Percentiles rank a stretch among this genome's conserved stretches.
These are phyloP conservation scores for Quambalaria eucalypti DNA, from an alignment of 1,284 basidiomycete species.

Conservation along the genomic window DNA sequence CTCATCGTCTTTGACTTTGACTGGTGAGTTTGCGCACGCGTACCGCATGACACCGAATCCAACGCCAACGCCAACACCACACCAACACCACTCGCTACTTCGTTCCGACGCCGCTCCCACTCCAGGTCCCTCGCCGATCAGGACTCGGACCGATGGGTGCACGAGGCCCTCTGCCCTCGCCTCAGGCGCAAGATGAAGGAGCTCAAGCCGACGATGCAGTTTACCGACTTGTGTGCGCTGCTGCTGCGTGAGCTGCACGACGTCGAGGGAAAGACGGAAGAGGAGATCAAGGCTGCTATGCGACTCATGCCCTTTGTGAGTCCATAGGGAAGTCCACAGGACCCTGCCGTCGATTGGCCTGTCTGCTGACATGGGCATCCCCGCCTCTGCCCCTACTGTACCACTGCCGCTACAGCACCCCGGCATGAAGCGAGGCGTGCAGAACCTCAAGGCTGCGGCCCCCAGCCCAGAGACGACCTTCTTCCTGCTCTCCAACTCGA, in stretches of 20 bases:
- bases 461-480: constrained; percentile 62
- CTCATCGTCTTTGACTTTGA: constrained; percentile 95
- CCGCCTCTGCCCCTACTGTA: background rate
- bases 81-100: background rate
- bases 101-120: background rate
- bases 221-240: constrained; percentile 63
- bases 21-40: constrained; percentile 70
- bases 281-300: constrained; percentile 70
- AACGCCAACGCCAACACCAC: background rate
- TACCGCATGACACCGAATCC: too few species aligned
- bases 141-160: constrained; percentile 91
- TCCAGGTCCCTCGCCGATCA: constrained; percentile 61
- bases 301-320: constrained; percentile 75
- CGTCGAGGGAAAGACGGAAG: constrained; percentile 52
- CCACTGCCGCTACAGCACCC: too few species aligned
- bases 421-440: constrained; percentile 84
- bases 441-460: constrained; percentile 59
- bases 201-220: constrained; percentile 61
- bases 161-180: constrained; percentile 79
- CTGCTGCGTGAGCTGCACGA: constrained; percentile 35
- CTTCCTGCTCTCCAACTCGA: constrained; percentile 87
- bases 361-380: background rate
- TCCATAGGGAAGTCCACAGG: constrained; percentile 48
- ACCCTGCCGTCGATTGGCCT: background rate
- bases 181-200: constrained; percentile 74